Evolutionary conservation across 176 grass and related monocot genomes (phyloP).

Genomic region (Lolium perenne): DNA sequence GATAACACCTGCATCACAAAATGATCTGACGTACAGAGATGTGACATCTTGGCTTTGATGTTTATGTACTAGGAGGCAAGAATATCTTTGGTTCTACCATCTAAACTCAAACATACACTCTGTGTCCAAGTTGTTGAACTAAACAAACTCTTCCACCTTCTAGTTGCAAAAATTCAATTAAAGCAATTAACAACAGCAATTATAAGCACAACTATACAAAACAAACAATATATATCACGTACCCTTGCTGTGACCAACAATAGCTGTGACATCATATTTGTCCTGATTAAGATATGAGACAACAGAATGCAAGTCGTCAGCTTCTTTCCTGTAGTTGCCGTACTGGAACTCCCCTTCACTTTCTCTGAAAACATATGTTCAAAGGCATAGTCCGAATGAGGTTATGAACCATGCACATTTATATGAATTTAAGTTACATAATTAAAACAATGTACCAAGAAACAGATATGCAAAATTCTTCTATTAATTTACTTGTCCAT

Average conservation of each 20-base stretch:
- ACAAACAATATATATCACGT: background rate
- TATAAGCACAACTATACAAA: slow-evolving; percentile 10
- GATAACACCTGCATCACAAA: slow-evolving; percentile 15
- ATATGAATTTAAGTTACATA: background rate
- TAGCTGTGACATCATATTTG: slow-evolving; percentile 63
- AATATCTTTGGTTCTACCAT: background rate
- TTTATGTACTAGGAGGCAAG: slow-evolving; percentile 4
- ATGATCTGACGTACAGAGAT: background rate
- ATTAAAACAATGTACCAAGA: background rate
- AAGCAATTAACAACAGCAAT: background rate
- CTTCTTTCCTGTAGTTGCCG: slow-evolving; percentile 73
- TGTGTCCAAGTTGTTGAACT: slow-evolving; percentile 10
- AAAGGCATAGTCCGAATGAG: slow-evolving; percentile 28
- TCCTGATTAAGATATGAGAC: slow-evolving; percentile 58
- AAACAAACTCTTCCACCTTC: slow-evolving; percentile 21
- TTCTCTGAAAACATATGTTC: slow-evolving; percentile 46
- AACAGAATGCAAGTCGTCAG: slow-evolving; percentile 67
- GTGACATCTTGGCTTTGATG: background rate
- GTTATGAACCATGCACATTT: background rate
- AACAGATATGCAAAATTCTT: background rate
- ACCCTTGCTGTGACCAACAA: slow-evolving; percentile 93
- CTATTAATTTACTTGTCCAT: slow-evolving; percentile 7
- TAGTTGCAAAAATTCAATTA: background rate
- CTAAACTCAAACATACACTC: background rate
- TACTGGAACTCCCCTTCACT: slow-evolving; percentile 78